A percentile compares a stretch with the other conserved stretches of the same genome.
Conservation (phyloP, 805 yeast species). For the Pichia insulana region DNA sequence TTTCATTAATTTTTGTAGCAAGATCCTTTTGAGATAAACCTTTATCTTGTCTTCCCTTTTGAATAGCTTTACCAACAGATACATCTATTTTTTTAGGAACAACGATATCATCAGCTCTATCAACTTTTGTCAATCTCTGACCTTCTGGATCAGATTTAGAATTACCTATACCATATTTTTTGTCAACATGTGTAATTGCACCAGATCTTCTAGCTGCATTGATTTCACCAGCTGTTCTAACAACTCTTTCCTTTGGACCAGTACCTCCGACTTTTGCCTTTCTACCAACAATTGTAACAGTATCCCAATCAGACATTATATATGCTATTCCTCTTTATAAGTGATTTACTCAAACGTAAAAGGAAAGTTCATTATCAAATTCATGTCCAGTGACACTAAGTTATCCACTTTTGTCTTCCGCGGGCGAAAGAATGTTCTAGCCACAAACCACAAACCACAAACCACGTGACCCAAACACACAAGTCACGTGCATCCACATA, state of each 20-base stretch:
- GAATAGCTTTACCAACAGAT: slow-evolving; percentile 80
- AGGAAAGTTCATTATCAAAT: no score
- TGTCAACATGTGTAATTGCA: slow-evolving; percentile 80
- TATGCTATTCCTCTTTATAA: background rate
- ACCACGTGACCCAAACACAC: no score
- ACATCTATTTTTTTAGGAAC: slow-evolving; percentile 83
- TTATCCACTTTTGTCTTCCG: no score
- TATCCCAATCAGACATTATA: slow-evolving; percentile 74
- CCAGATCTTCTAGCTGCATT: slow-evolving; percentile 95
- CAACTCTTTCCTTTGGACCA: slow-evolving; percentile 81
- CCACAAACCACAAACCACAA: no score
- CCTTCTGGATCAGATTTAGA: slow-evolving; percentile 73
- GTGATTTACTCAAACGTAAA: no score
- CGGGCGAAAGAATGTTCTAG: no score
- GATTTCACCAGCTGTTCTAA: slow-evolving; percentile 66
- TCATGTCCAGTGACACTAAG: no score
- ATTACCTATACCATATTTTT: slow-evolving; percentile 74
- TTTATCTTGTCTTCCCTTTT: slow-evolving; percentile 80
- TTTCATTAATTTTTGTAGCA: slow-evolving; percentile 92
- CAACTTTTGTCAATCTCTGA: slow-evolving; percentile 88
- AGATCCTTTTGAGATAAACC: slow-evolving; percentile 89
- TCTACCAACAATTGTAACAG: slow-evolving; percentile 80
- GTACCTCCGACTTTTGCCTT: slow-evolving; percentile 76
- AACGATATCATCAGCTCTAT: slow-evolving; percentile 87
- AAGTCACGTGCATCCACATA: no score